Percentiles rank a stretch among this genome's conserved stretches.
phyloP scores from a whole-genome alignment of 2,329 filamentous ascomycete species.

The Talaromyces sp. region DNA sequence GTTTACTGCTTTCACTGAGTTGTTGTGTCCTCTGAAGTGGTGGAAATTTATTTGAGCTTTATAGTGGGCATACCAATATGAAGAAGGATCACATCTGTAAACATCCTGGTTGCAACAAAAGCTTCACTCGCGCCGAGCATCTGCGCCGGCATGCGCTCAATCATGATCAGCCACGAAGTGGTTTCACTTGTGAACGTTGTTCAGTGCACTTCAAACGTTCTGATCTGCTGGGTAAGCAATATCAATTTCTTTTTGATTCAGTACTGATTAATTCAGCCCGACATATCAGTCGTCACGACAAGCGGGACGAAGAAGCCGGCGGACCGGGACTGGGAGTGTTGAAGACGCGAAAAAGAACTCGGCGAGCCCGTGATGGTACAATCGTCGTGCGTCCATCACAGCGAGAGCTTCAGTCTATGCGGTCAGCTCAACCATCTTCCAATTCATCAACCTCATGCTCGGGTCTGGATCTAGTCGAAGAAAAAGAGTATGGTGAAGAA shows the following conservation, averaged over 20 bases:
- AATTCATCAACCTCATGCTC: neutral
- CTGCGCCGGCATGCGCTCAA: slow-evolving; percentile 57
- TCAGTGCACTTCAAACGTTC: slow-evolving; percentile 59
- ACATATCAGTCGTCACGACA: slow-evolving; percentile 54
- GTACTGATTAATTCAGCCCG: slow-evolving; percentile 42
- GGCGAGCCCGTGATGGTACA: slow-evolving; percentile 47
- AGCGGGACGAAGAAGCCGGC: slow-evolving; percentile 51
- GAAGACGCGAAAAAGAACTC: slow-evolving; percentile 50
- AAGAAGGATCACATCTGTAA: slow-evolving; percentile 36
- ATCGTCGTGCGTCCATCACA: slow-evolving; percentile 42
- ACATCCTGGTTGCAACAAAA: slow-evolving; percentile 49
- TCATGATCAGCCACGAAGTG: slow-evolving; percentile 52
- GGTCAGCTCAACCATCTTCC: neutral
- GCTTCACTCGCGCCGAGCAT: slow-evolving; percentile 58
- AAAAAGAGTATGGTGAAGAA: slow-evolving; percentile 1
- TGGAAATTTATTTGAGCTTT: neutral
- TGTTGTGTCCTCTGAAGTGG: neutral
- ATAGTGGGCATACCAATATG: neutral
- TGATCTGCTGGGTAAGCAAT: slow-evolving; percentile 52
- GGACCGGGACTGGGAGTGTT: slow-evolving; percentile 46
- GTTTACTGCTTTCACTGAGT: neutral
- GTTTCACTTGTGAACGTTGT: slow-evolving; percentile 52
- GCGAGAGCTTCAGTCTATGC: slow-evolving; percentile 11
- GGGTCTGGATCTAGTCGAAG: neutral
- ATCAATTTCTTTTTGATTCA: neutral